Percentiles rank a stretch among this genome's conserved stretches.
phyloP scores from a whole-genome alignment of 1,139 yeast species.

The Pichia sp. region DNA sequence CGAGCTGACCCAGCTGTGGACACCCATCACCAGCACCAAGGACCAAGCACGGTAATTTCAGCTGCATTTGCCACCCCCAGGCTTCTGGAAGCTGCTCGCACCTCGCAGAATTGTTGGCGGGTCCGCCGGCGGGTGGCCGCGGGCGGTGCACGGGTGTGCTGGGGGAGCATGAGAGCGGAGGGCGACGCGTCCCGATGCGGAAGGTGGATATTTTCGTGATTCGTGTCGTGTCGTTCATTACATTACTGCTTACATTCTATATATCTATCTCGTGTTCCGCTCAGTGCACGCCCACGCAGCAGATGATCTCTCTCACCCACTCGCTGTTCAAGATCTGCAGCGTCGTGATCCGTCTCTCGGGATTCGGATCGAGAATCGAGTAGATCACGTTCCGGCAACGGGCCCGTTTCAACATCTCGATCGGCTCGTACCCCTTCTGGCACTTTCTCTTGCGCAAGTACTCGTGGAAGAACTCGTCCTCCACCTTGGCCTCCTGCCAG shows the following conservation, averaged over 20 bases:
- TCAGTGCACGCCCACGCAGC: slow-evolving; percentile 41
- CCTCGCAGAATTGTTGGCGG: no score
- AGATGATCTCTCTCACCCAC: slow-evolving; percentile 89
- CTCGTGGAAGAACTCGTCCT: slow-evolving; percentile 75
- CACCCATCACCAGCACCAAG: no score
- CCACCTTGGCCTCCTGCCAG: slow-evolving; percentile 83
- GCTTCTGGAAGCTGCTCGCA: no score
- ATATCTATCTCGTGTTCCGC: not conserved
- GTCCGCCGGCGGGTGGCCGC: no score
- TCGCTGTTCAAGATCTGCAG: slow-evolving; percentile 87
- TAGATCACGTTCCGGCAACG: slow-evolving; percentile 90
- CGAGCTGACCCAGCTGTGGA: no score
- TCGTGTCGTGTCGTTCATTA: no score
- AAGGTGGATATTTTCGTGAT: no score
- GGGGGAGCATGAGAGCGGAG: no score
- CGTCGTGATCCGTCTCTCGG: slow-evolving; percentile 82
- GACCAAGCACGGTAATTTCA: no score
- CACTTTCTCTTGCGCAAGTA: slow-evolving; percentile 77
- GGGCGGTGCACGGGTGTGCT: no score
- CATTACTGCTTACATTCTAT: not conserved
- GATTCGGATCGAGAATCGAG: slow-evolving; percentile 88
- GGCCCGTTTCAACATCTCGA: slow-evolving; percentile 77
- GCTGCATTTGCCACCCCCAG: no score
- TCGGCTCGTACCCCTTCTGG: slow-evolving; percentile 86
- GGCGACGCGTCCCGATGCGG: no score